Percentiles rank a stretch among this genome's conserved stretches.
Conservation (phyloP, 2,329 filamentous ascomycete species). For the Helicocarpus griseus region DNA sequence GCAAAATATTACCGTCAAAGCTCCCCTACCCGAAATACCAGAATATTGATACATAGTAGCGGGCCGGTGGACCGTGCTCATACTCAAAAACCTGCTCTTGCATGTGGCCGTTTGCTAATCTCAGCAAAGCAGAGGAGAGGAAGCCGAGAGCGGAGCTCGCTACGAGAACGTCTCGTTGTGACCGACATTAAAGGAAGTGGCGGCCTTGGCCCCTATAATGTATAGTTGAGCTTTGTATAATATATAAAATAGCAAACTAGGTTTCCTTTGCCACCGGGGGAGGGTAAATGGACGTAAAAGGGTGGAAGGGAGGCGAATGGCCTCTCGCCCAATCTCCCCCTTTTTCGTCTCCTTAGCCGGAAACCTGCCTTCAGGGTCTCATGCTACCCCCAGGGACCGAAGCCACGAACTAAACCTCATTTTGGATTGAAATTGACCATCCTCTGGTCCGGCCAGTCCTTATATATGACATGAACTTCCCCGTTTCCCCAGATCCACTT, state of each 20-base stretch:
- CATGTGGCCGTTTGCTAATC: neutral
- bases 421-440: neutral
- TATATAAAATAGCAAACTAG: neutral
- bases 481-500: neutral
- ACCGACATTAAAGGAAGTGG: too few relatives aligned
- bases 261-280: too few relatives aligned
- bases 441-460: neutral
- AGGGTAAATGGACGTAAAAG: neutral
- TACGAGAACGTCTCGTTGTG: neutral
- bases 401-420: neutral
- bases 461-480: neutral
- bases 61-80: neutral
- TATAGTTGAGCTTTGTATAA: too few relatives aligned
- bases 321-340: neutral
- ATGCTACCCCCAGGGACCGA: neutral
- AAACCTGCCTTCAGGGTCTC: neutral
- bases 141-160: neutral
- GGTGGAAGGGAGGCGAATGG: neutral
- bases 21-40: neutral
- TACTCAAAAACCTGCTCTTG: neutral
- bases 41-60: neutral
- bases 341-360: neutral
- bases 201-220: too few relatives aligned
- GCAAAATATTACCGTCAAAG: neutral
- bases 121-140: neutral